Evolutionary conservation across 495 filamentous ascomycete genomes (phyloP).

Genomic region (Extremus antarcticus): DNA sequence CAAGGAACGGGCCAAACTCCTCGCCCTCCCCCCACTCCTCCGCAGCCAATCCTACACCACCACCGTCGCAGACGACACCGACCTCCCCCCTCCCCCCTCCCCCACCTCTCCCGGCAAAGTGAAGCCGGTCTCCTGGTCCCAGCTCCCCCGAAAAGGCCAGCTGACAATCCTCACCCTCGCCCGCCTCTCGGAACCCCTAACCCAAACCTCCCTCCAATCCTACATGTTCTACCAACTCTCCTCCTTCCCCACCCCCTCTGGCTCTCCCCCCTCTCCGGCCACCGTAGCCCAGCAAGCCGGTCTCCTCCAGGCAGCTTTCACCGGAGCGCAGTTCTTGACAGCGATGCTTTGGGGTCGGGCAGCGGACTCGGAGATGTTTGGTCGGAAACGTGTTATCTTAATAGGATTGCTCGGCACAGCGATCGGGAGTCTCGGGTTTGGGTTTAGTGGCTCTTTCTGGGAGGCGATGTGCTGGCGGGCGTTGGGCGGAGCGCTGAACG

Average conservation of each 20-base stretch:
- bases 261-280: slow-evolving; percentile 22
- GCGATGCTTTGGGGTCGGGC: slow-evolving; percentile 76
- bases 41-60: slow-evolving; percentile 1
- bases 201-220: slow-evolving; percentile 62
- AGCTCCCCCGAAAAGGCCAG: slow-evolving; percentile 62
- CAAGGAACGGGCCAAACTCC: neutral
- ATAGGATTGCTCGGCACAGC: slow-evolving; percentile 65
- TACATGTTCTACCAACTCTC: slow-evolving; percentile 50
- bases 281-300: slow-evolving; percentile 65
- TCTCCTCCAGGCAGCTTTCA: slow-evolving; percentile 67
- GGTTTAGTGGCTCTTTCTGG: slow-evolving; percentile 60
- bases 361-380: slow-evolving; percentile 58
- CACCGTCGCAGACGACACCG: neutral
- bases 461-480: slow-evolving; percentile 64
- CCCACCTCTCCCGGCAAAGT: neutral
- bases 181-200: slow-evolving; percentile 66
- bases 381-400: slow-evolving; percentile 66
- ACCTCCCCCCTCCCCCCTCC: slow-evolving; percentile 1
- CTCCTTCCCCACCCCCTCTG: slow-evolving; percentile 31
- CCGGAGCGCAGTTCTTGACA: slow-evolving; percentile 71
- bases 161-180: slow-evolving; percentile 63
- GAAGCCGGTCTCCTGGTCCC: slow-evolving; percentile 31
- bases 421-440: slow-evolving; percentile 66
- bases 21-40: neutral
- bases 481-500: slow-evolving; percentile 62